A percentile compares a stretch with the other conserved stretches of the same genome.
Conservation (phyloP, 306 rosid genomes). For the Dalbergia cochinchinensis region DNA sequence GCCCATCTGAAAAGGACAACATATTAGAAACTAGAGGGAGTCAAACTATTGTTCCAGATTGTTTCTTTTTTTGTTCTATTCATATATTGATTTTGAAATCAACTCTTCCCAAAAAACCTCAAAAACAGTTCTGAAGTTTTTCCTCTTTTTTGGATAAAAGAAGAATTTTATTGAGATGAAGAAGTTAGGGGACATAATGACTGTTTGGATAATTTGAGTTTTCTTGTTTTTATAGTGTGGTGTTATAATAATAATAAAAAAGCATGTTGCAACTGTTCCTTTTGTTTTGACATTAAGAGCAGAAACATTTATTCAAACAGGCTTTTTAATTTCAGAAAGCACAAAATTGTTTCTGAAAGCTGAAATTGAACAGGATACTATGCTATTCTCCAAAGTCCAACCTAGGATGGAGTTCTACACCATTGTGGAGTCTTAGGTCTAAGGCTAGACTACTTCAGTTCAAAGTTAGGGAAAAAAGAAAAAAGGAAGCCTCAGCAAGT, state of each 20-base stretch:
- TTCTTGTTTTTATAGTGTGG: not conserved
- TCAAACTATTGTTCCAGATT: not conserved
- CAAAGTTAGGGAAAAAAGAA: not conserved
- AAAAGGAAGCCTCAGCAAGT: constrained; percentile 10
- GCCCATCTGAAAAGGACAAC: not conserved
- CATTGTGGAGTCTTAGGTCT: constrained; percentile 22
- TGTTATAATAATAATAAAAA: not conserved
- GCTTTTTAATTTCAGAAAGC: not conserved
- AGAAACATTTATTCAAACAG: not conserved
- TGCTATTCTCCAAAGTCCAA: constrained; percentile 15
- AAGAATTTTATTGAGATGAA: not conserved
- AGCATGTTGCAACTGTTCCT: too few relatives aligned
- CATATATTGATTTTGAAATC: not conserved
- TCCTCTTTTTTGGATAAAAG: too few relatives aligned
- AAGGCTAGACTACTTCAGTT: constrained; percentile 11
- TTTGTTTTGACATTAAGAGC: not conserved
- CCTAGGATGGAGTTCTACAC: constrained; percentile 16
- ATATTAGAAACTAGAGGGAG: not conserved
- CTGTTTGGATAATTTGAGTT: not conserved
- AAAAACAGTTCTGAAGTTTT: not conserved
- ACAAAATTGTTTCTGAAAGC: not conserved
- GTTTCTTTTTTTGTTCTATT: not conserved
- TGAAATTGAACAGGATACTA: constrained; percentile 14
- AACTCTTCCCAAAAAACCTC: not conserved
- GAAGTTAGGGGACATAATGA: not conserved